Conservation (phyloP, 1,284 basidiomycete genomes). For the Puccinia triticina region DNA sequence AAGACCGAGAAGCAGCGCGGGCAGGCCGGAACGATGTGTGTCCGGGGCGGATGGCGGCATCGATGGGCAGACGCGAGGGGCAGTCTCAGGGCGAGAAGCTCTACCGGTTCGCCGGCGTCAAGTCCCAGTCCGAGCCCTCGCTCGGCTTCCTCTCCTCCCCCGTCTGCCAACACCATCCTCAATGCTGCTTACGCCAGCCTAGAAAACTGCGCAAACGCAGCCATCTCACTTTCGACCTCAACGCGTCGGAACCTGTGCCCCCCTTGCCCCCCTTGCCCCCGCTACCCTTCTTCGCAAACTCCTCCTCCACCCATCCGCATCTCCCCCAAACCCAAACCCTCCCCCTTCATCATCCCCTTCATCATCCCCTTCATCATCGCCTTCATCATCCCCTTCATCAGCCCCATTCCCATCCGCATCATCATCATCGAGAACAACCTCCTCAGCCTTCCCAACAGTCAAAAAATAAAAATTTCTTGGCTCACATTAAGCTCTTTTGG, state of each 20-base stretch:
- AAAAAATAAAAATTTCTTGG: conserved; percentile 9
- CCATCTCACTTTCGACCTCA: background rate
- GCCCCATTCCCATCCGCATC: no score
- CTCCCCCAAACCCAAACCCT: background rate
- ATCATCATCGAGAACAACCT: no score
- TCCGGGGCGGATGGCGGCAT: background rate
- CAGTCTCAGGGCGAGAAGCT: background rate
- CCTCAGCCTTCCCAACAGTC: background rate
- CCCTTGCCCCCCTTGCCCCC: background rate
- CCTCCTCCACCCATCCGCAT: background rate
- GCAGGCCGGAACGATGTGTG: background rate
- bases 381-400: no score
- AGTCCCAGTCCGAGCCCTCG: conserved; percentile 28
- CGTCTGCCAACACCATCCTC: background rate
- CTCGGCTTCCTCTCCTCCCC: background rate
- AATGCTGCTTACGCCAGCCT: background rate
- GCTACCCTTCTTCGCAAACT: background rate
- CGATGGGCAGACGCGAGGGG: background rate
- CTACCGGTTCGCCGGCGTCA: background rate
- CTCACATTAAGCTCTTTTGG: conserved; percentile 3
- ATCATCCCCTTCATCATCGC: no score
- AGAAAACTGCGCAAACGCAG: conserved; percentile 16
- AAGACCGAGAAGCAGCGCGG: background rate
- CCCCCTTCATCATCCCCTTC: background rate
- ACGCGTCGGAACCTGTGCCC: background rate